Base-by-base conservation (phyloP, 2,329 filamentous ascomycete genomes). In the Helotiales sp. region DNA sequence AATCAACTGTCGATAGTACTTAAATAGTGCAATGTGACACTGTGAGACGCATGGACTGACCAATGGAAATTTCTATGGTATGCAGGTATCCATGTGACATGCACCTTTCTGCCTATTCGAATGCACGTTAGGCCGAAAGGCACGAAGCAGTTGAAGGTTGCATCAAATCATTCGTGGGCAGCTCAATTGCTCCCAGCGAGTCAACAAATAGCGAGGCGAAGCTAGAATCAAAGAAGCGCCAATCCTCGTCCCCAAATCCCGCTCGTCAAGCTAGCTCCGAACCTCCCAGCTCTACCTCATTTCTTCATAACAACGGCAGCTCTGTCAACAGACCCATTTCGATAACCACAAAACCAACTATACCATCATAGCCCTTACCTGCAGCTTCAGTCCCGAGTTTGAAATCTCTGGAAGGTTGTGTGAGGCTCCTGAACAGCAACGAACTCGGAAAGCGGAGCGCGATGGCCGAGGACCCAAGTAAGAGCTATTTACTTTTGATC, bases 401-500 rank as follows among this genome's bases (percentile, higher is more conserved):
- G 31, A 47, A 15, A n/a, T 51, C 34, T 13, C 47, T 57, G 25
- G 25, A 40, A n/a, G 54, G 10, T 33, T 48, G 19, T 55, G 36
- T 33, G 46, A 27, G 52, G 50, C 49, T 33, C 36, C 48, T 27
- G 30, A 54, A 48, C 29, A 53, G 38, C 57, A 54, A 17, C 42
- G 55, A 53, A 49, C 52, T 50, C 42, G 52, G 52, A 56, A 58
- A 64, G 59, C 53, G 42, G 63, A 63, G 60, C 62, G 64, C 60
- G 58, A 71, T 71, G 69, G 68, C 67, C 12, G 68, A 70, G 60
- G 68, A 71, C 55, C 67, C 66, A 65, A 66, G 69, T 71, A 64
- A 70, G 69, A 66, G 59, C 54, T 56, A 24, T 73, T 79, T 72
- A 96, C 96, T 73, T 77, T 96, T 25, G 7, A 51, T 24, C 38